Evolutionary conservation across 495 filamentous ascomycete genomes (phyloP).

Genomic region (Rhizodiscina lignyota): DNA sequence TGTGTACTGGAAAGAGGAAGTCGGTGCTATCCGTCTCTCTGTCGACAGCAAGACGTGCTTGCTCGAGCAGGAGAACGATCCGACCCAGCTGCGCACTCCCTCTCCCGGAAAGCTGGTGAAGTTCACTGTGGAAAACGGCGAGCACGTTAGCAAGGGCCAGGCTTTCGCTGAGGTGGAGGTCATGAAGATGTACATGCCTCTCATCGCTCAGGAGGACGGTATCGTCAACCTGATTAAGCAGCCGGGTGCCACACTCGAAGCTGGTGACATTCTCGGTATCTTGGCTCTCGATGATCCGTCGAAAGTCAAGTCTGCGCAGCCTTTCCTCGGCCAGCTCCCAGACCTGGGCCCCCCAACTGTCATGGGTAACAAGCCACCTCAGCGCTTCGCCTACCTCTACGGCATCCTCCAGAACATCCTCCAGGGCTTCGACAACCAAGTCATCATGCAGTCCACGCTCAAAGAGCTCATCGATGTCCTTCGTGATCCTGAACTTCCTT

Average conservation of each 20-base stretch:
- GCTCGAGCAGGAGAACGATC: conserved; percentile 97
- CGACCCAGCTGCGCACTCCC: conserved; percentile 87
- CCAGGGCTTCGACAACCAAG: conserved; percentile 88
- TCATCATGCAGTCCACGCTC: conserved; percentile 79
- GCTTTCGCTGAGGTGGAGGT: conserved; percentile 96
- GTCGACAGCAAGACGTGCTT: conserved; percentile 97
- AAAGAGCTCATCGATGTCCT: conserved; percentile 85
- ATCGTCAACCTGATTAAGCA: conserved; percentile 98
- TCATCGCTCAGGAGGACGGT: conserved; percentile 92
- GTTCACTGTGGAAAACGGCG: conserved; percentile 92
- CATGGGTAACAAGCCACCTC: conserved; percentile 80
- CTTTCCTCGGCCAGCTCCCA: conserved; percentile 87
- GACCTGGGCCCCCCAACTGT: conserved; percentile 73
- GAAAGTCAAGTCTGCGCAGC: conserved; percentile 89
- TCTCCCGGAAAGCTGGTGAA: conserved; percentile 97
- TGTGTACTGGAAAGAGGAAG: conserved; percentile 99
- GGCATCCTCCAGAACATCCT: conserved; percentile 78
- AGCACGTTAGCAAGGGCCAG: conserved; percentile 86
- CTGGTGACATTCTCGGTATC: conserved; percentile 97
- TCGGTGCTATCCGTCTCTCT: conserved; percentile 83
- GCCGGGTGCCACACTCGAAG: conserved; percentile 92
- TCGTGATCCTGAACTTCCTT: conserved; percentile 77
- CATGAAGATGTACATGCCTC: conserved; percentile 99
- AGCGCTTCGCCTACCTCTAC: conserved; percentile 63
- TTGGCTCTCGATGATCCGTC: conserved; percentile 90